These are phyloP conservation scores for Trichophyton verrucosum DNA, from an alignment of 2,329 filamentous ascomycete genomes.

Conservation along the genomic window DNA sequence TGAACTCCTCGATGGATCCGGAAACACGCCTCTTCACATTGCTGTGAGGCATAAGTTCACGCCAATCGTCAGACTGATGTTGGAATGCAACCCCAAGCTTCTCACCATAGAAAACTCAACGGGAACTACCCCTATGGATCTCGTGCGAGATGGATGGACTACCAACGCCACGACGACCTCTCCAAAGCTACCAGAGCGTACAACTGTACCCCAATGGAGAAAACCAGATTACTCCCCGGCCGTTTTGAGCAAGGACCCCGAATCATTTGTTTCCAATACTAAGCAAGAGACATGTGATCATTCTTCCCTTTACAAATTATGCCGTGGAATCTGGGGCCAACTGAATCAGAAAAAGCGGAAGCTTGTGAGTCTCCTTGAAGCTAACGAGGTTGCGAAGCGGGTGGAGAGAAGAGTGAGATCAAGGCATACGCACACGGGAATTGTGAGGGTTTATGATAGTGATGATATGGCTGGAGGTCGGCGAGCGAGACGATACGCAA, in stretches of 20 bases:
- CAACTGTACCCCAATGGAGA: neutral
- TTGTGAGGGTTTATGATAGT: no score
- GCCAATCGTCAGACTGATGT: constrained; percentile 39
- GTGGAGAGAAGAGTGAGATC: constrained; percentile 19
- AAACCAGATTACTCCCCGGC: neutral
- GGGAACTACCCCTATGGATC: constrained; percentile 58
- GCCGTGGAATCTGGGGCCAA: neutral
- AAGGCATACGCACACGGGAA: neutral
- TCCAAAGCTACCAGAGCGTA: neutral
- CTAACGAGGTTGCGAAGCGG: constrained; percentile 48
- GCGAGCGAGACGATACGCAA: no score
- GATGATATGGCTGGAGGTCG: no score
- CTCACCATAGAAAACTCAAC: constrained; percentile 63
- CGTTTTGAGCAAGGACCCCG: neutral
- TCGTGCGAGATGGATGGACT: constrained; percentile 22
- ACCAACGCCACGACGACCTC: constrained; percentile 14
- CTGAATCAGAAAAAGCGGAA: constrained; percentile 33
- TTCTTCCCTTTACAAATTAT: neutral
- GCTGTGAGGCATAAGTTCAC: constrained; percentile 33
- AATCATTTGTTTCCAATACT: neutral
- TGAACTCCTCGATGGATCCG: constrained; percentile 31
- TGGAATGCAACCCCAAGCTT: constrained; percentile 47
- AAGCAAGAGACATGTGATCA: neutral
- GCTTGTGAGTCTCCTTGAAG: constrained; percentile 46
- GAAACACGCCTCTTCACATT: constrained; percentile 34